Evolutionary conservation across 208 protist genomes (phyloP).

Genomic region (Balamuthia mandrillaris): DNA sequence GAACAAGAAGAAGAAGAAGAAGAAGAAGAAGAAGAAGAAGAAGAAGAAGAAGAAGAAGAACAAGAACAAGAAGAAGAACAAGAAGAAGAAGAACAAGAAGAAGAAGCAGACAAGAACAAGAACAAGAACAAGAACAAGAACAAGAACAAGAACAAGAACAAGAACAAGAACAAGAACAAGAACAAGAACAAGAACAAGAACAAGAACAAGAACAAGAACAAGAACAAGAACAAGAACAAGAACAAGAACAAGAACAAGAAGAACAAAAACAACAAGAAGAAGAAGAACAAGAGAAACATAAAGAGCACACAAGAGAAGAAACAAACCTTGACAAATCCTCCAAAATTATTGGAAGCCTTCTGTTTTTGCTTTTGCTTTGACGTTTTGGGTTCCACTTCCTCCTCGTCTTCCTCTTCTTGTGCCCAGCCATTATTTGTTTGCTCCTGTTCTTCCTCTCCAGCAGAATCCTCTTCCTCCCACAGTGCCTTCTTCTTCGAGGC

Average conservation of each 20-base stretch:
- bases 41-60: background rate
- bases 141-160: background rate
- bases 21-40: background rate
- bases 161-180: background rate
- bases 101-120: background rate
- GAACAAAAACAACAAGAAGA: background rate
- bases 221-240: background rate
- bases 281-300: background rate
- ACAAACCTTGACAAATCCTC: background rate
- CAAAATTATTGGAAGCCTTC: background rate
- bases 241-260: background rate
- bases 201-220: background rate
- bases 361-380: too few relatives aligned
- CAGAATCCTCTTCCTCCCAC: too few relatives aligned
- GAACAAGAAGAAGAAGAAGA: background rate
- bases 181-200: background rate
- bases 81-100: background rate
- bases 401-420: too few relatives aligned
- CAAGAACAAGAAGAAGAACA: background rate
- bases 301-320: background rate
- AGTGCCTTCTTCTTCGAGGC: too few relatives aligned
- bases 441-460: too few relatives aligned
- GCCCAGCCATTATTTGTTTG: too few relatives aligned
- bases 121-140: background rate
- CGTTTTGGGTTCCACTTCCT: too few relatives aligned